Percentiles rank a stretch among this genome's conserved stretches.
phyloP scores from a whole-genome alignment of 768 basidiomycete species.

The Kwoniella shandongensis region DNA sequence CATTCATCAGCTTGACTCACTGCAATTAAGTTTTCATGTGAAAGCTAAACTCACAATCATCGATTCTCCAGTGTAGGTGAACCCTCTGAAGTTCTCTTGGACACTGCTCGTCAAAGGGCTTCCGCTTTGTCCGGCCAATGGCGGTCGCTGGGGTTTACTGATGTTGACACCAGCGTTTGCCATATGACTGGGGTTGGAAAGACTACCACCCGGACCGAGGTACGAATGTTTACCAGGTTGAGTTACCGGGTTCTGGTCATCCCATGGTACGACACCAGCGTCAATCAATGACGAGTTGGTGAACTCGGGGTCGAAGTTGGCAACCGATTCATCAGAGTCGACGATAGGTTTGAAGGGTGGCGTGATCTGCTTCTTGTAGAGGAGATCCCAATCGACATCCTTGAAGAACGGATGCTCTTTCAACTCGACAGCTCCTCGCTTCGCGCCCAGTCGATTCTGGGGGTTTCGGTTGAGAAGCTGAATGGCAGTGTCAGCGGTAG shows the following conservation, averaged over 20 bases:
- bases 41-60: conserved; percentile 45
- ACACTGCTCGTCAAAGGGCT: conserved; percentile 84
- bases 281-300: conserved; percentile 70
- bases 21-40: background rate
- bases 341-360: conserved; percentile 98
- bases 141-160: conserved; percentile 40
- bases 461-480: conserved; percentile 98
- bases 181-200: conserved; percentile 26
- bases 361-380: conserved; percentile 82
- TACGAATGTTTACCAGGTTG: conserved; percentile 43
- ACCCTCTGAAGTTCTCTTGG: conserved; percentile 95
- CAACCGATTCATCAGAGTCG: conserved; percentile 96
- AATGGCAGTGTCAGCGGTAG: background rate
- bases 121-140: conserved; percentile 48
- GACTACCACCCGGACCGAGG: conserved; percentile 49
- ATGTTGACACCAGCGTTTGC: conserved; percentile 40
- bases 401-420: conserved; percentile 96
- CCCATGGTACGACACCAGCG: conserved; percentile 66
- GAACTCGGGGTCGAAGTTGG: conserved; percentile 98
- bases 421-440: conserved; percentile 85
- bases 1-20: conserved; percentile 1
- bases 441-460: conserved; percentile 91
- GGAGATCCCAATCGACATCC: conserved; percentile 81
- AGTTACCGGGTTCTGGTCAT: conserved; percentile 52
- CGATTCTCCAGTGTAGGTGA: conserved; percentile 61